Base-by-base conservation (phyloP, 1,284 basidiomycete genomes). In the Coniferiporia weirii region DNA sequence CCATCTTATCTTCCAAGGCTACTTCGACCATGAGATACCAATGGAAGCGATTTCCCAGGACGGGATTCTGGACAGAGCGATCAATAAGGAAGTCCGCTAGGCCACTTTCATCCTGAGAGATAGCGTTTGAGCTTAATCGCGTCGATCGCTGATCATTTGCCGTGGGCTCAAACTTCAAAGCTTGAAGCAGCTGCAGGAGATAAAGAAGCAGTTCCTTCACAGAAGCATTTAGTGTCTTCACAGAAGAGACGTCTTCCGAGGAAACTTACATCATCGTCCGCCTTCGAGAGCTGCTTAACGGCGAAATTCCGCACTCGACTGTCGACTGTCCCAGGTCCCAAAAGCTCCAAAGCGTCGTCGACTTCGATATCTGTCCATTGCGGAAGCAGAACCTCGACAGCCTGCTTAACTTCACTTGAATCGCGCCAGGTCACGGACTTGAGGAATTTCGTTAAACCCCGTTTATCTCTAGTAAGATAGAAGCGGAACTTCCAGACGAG, bases 21-120 rank as follows among this genome's bases (percentile, higher is more conserved):
- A 85, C 88, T 72, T 99, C 97, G 2, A 99, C 96, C 81, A 93
- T 93, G 56, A 99, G 83, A 67, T 99, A 99, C 97, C 97, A 99
- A 70, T 97, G 91, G 61, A 99, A 79, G 32, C 91, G 83, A 67
- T 98, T 98, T 0, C 95, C 96, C 1, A 99, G 77, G 0, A 94
- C 80, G 0, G 81, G 79, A 67, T 97, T 96, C 56, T 80, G 77
- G 10, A 94, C 90, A 15, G 92, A 93, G 17, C 95, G 83, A 4
- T 83, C 75, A 55, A 98, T 93, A 53, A 99, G 79, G 69, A 98
- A 98, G 66, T 95, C 93, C 0, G 93, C 87, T 1, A 98, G 76
- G 1, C 91, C 90, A 67, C 88, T 91, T 64, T 93, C 90, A 47
- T 91, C 88, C 59, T 91, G 88, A 0, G 87, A 90, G 60, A 88